Percentiles rank a stretch among this genome's conserved stretches.
These are phyloP conservation scores for Aspergillus sp. DNA, from an alignment of 2,329 filamentous ascomycete genomes.

Conservation along the genomic window DNA sequence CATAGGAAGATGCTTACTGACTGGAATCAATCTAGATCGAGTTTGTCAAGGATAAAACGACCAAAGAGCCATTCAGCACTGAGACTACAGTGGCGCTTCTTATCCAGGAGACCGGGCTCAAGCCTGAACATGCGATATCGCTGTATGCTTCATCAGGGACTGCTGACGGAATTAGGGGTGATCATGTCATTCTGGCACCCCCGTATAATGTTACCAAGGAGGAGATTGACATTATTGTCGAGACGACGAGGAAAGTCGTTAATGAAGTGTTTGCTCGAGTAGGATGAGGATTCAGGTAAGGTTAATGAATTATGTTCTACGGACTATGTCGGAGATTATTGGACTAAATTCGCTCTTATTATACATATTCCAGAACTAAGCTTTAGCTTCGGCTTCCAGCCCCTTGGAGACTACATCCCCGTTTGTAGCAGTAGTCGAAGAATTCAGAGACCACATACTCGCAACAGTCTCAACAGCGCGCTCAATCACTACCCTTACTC, in stretches of 20 bases:
- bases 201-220: constrained; percentile 66
- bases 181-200: constrained; percentile 72
- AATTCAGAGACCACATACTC: constrained; percentile 59
- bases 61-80: constrained; percentile 59
- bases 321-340: not conserved
- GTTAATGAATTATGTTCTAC: not conserved
- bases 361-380: constrained; percentile 16
- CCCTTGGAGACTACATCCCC: constrained; percentile 28
- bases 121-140: constrained; percentile 54
- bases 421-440: constrained; percentile 29
- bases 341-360: constrained; percentile 6
- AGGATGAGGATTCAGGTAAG: not conserved
- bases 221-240: constrained; percentile 62
- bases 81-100: constrained; percentile 50
- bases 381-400: constrained; percentile 30
- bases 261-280: constrained; percentile 50
- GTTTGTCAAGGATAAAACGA: constrained; percentile 60
- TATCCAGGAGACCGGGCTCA: constrained; percentile 56
- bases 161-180: constrained; percentile 63
- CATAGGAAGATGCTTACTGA: not conserved
- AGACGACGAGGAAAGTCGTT: constrained; percentile 57
- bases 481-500: constrained; percentile 88
- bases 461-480: constrained; percentile 85
- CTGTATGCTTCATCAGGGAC: constrained; percentile 69
- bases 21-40: constrained; percentile 48